A percentile compares a stretch with the other conserved stretches of the same genome.
Conservation (phyloP, 352 stramenopile genomes). For the Pythium apleroticum region DNA sequence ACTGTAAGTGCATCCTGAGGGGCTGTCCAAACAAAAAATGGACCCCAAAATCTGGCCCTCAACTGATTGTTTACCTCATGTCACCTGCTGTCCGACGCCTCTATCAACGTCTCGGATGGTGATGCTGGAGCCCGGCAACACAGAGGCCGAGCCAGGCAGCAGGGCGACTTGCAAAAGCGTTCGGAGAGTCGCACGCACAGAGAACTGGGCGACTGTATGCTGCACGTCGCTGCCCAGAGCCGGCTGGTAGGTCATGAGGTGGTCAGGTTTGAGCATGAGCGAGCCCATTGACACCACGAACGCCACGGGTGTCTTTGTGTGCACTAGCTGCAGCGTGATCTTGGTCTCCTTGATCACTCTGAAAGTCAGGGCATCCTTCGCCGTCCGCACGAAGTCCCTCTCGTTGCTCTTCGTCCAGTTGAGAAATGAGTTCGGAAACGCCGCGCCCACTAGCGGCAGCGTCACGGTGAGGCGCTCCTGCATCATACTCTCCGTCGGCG, state of each 20-base stretch:
- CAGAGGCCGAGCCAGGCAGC: constrained; percentile 9
- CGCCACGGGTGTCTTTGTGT: constrained; percentile 4
- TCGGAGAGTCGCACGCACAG: neutral
- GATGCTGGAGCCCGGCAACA: constrained; percentile 3
- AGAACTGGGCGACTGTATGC: constrained; percentile 14
- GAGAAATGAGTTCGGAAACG: constrained; percentile 11
- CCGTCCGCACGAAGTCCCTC: neutral
- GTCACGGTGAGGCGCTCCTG: neutral
- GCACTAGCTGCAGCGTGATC: constrained; percentile 9
- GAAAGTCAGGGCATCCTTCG: neutral
- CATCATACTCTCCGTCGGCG: neutral
- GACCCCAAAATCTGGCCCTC: no score
- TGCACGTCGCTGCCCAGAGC: neutral
- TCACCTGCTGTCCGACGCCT: no score
- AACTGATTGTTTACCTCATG: no score
- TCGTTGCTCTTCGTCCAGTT: constrained; percentile 3
- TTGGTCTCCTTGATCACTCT: neutral
- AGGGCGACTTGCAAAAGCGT: constrained; percentile 8
- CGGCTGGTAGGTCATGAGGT: constrained; percentile 9
- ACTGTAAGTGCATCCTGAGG: no score
- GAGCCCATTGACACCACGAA: constrained; percentile 9
- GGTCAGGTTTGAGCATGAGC: neutral
- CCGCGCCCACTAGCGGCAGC: neutral
- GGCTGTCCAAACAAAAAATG: no score
- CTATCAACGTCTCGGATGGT: constrained; percentile 11